phyloP scores from a whole-genome alignment of 2,329 filamentous ascomycete species.

The Clonostachys rosea region DNA sequence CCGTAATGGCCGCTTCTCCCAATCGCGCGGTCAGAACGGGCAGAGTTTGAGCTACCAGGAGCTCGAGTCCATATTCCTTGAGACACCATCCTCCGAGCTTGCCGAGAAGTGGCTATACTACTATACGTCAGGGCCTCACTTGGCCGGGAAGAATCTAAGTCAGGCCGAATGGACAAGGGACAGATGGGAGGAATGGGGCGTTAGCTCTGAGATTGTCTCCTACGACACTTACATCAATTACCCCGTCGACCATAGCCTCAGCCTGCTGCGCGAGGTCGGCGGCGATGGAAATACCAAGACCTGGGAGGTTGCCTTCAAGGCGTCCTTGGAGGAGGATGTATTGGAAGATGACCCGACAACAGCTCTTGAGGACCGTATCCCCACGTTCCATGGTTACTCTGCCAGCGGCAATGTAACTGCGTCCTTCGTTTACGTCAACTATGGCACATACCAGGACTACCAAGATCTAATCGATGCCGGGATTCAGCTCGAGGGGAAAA shows the following conservation, averaged over 20 bases:
- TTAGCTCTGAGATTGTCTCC: constrained; percentile 57
- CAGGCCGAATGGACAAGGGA: constrained; percentile 75
- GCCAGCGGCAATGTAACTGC: constrained; percentile 89
- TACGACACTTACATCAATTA: constrained; percentile 81
- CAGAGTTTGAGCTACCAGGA: constrained; percentile 34
- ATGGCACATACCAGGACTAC: constrained; percentile 81
- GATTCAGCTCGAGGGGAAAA: constrained; percentile 69
- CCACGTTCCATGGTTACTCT: constrained; percentile 93
- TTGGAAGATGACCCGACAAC: constrained; percentile 80
- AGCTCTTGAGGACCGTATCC: constrained; percentile 65
- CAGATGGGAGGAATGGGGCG: constrained; percentile 67
- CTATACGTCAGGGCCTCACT: constrained; percentile 71
- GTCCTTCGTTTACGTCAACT: constrained; percentile 84
- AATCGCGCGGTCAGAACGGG: constrained; percentile 13
- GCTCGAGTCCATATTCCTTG: constrained; percentile 51
- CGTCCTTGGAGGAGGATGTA: constrained; percentile 78
- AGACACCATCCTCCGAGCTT: constrained; percentile 51
- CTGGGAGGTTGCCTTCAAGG: constrained; percentile 70
- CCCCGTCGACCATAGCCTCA: constrained; percentile 65
- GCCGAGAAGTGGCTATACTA: constrained; percentile 71
- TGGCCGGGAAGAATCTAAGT: constrained; percentile 73
- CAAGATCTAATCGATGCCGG: constrained; percentile 75
- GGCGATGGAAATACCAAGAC: constrained; percentile 21
- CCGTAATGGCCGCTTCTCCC: constrained; percentile 18
- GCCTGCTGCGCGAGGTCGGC: constrained; percentile 47